These are phyloP conservation scores for Lepidium aucheri DNA, from an alignment of 345 rosid genomes.

Conservation along the genomic window DNA sequence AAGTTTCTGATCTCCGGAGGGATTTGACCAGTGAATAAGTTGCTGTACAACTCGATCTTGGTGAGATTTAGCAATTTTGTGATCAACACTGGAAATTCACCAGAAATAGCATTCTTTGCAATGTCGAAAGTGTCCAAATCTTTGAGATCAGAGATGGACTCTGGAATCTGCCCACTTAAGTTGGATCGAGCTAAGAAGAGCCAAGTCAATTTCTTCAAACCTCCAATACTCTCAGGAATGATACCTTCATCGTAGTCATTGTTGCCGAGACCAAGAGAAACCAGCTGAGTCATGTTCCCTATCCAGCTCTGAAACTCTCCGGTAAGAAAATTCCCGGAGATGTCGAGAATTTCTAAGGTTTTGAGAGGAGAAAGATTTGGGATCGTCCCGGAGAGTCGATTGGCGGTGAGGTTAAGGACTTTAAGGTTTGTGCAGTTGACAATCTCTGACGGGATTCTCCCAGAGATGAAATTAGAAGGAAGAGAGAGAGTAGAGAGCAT, in stretches of 20 bases:
- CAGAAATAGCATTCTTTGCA: constrained; percentile 45
- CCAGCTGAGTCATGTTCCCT: constrained; percentile 45
- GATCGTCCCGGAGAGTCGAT: constrained; percentile 41
- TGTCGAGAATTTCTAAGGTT: constrained; percentile 44
- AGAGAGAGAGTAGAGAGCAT: constrained; percentile 41
- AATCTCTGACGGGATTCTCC: constrained; percentile 50
- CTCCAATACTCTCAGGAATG: constrained; percentile 53
- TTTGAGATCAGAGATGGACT: constrained; percentile 38
- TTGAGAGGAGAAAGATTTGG: constrained; percentile 57
- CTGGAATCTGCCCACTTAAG: constrained; percentile 56
- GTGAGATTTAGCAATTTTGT: constrained; percentile 41
- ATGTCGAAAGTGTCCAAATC: constrained; percentile 50
- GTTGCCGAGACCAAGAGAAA: constrained; percentile 35
- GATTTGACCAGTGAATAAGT: constrained; percentile 55
- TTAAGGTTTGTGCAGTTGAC: constrained; percentile 40
- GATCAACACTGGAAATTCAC: constrained; percentile 47
- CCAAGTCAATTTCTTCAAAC: constrained; percentile 58
- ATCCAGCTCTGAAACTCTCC: constrained; percentile 67
- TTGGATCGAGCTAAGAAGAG: constrained; percentile 37
- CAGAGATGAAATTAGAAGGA: constrained; percentile 41
- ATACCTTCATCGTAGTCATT: constrained; percentile 43
- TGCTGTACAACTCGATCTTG: constrained; percentile 54
- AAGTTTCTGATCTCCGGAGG: constrained; percentile 53
- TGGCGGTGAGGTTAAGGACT: constrained; percentile 49
- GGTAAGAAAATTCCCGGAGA: constrained; percentile 41